These are phyloP conservation scores for Teunomyces aglyptinius DNA, from an alignment of 805 yeast species.

Conservation along the genomic window DNA sequence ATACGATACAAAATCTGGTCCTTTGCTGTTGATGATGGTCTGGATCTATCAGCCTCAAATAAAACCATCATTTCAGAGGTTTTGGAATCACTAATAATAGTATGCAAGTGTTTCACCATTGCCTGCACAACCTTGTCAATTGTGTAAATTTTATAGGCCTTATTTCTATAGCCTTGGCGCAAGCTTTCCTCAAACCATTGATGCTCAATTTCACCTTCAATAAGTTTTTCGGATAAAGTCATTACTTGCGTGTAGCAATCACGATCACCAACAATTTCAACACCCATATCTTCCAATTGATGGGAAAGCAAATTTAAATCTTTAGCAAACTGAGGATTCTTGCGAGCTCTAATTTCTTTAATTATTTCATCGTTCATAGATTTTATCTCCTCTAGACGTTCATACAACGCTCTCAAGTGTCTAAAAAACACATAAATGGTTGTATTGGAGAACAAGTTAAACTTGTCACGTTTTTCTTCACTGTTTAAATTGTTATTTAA, in stretches of 20 bases:
- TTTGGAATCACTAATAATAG: constrained; percentile 73
- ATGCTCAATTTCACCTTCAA: constrained; percentile 89
- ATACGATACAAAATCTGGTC: constrained; percentile 89
- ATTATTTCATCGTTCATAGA: constrained; percentile 64
- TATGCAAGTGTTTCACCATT: constrained; percentile 75
- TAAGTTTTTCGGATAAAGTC: constrained; percentile 65
- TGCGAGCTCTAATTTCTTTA: constrained; percentile 65
- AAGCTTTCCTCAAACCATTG: constrained; percentile 93
- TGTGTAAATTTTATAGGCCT: constrained; percentile 89
- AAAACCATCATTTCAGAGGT: constrained; percentile 77
- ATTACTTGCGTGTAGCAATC: constrained; percentile 80
- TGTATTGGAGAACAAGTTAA: constrained; percentile 83
- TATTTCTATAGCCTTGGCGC: constrained; percentile 92
- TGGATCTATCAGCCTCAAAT: constrained; percentile 77
- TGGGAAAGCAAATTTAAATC: constrained; percentile 80
- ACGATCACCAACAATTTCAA: constrained; percentile 59
- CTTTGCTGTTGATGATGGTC: constrained; percentile 65
- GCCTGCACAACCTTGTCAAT: constrained; percentile 86
- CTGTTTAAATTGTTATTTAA: constrained; percentile 21
- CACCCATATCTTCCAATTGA: constrained; percentile 78
- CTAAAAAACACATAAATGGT: constrained; percentile 88
- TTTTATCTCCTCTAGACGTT: constrained; percentile 77
- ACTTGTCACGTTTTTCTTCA: constrained; percentile 48
- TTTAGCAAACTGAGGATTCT: constrained; percentile 73
- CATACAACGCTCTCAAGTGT: constrained; percentile 75